Evolutionary conservation across 164 flowering plant species (phyloP).

Genomic region (Umbellularia californica): DNA sequence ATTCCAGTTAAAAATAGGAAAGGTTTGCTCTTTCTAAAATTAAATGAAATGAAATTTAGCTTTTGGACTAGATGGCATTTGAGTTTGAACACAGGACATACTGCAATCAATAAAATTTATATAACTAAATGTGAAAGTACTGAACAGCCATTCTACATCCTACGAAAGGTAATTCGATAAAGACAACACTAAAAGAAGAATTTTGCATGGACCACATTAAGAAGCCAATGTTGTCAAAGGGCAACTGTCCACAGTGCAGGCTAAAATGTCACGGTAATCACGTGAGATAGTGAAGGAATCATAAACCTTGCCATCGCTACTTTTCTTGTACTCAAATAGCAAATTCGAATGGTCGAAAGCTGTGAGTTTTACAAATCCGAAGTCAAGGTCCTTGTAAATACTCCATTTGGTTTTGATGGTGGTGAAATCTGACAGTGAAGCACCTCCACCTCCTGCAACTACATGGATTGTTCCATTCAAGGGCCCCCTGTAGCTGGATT

Average conservation of each 20-base stretch:
- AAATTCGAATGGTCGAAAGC: constrained; percentile 77
- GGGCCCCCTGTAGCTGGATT: constrained; percentile 42
- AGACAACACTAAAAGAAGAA: neutral
- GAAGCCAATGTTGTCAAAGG: constrained; percentile 61
- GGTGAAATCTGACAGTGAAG: constrained; percentile 48
- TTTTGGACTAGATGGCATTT: no score
- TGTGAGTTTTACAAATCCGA: constrained; percentile 74
- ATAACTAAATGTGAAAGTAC: no score
- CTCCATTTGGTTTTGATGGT: constrained; percentile 68
- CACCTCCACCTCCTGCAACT: constrained; percentile 81
- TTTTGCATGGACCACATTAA: constrained; percentile 12
- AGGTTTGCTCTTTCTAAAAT: no score
- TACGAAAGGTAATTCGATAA: neutral
- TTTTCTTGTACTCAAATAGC: constrained; percentile 82
- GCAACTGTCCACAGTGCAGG: constrained; percentile 73
- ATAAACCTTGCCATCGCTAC: constrained; percentile 74
- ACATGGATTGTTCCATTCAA: constrained; percentile 84
- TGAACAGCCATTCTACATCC: neutral
- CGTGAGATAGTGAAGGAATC: constrained; percentile 75
- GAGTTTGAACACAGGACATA: no score
- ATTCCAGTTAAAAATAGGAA: no score
- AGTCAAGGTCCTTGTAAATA: constrained; percentile 56
- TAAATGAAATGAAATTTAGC: no score
- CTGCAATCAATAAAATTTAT: no score
- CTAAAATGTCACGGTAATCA: constrained; percentile 72